A percentile compares a stretch with the other conserved stretches of the same genome.
phyloP scores from a whole-genome alignment of 2,329 filamentous ascomycete genomes.

The Arthrobotrys pseudoclavata region DNA sequence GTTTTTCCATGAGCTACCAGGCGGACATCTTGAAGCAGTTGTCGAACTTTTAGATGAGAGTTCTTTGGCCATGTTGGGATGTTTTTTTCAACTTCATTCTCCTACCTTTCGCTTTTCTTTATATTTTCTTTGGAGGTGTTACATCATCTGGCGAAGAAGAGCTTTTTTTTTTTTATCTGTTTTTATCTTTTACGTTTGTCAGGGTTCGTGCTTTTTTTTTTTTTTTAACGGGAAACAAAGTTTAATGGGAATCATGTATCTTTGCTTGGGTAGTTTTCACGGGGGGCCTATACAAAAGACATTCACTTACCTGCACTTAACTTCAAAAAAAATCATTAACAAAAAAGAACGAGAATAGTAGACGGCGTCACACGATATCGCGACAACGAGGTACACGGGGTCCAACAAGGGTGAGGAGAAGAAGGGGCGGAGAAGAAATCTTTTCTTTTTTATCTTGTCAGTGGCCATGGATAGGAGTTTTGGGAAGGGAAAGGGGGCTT shows the following conservation, averaged over 20 bases:
- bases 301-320: conserved; percentile 46
- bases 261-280: conserved; percentile 51
- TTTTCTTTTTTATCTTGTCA: conserved; percentile 12
- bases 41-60: conserved; percentile 60
- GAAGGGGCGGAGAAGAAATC: background rate
- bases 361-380: conserved; percentile 29
- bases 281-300: conserved; percentile 54
- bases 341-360: conserved; percentile 32
- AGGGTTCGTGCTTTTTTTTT: conserved; percentile 55
- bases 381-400: conserved; percentile 1
- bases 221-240: conserved; percentile 58
- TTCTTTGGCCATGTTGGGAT: conserved; percentile 60
- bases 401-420: conserved; percentile 6
- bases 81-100: conserved; percentile 32
- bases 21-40: conserved; percentile 51
- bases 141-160: conserved; percentile 59
- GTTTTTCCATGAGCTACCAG: conserved; percentile 47
- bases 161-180: conserved; percentile 36
- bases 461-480: conserved; percentile 12
- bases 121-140: conserved; percentile 54
- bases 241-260: conserved; percentile 59
- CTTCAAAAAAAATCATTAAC: conserved; percentile 33
- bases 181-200: conserved; percentile 40
- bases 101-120: conserved; percentile 31
- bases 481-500: conserved; percentile 11